Base-by-base conservation (phyloP, 768 basidiomycete genomes). In the Mycena rebaudengoi region DNA sequence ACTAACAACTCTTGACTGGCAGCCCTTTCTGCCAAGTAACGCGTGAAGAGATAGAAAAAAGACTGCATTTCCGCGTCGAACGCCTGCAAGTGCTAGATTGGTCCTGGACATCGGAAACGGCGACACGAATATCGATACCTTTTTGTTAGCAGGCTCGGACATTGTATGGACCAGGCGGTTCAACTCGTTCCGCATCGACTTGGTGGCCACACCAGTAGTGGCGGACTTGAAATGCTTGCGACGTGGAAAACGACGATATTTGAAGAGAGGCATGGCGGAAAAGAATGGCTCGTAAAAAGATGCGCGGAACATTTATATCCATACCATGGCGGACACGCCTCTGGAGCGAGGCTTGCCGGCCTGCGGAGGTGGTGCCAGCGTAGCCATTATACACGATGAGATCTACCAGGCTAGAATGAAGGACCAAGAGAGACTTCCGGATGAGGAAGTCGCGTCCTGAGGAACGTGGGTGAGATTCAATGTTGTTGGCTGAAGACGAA, bases 1-100 rank as follows among this genome's bases (percentile, higher is more conserved):
- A 78, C 88, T 67, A 66, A 94, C 94, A 94, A 81, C 74, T 86
- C 86, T 67, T 91, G 83, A 61, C 80, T 86, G 74, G 86, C 83
- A 41, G 89, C 87, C 64, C 86, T 86, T 73, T 92, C 90, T 20
- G 84, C 80, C 62, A 90, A 83, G 80, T 92, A 95, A 59, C 93
- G 88, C 73, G 87, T 91, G 78, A 92, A 92, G 58, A 96, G 86
- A 69, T 86, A 82, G 79, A 92, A 91, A 82, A 95, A 96, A 48
- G 88, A 85, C 70, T 90, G 86, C 93, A 95, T 94, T 80, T 96
- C 92, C 26, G 84, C 83, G 62, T 91, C 86, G 74, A 95, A 94
- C 13, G 71, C 70, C 82, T 84, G 80, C 53, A 74, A 76, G 12
- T n/a, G 20, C 8, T n/a, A 8, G 20, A 2, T 23, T 2, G n/a